These are phyloP conservation scores for Sclerotinia nivalis DNA, from an alignment of 2,329 filamentous ascomycete genomes.

Conservation along the genomic window DNA sequence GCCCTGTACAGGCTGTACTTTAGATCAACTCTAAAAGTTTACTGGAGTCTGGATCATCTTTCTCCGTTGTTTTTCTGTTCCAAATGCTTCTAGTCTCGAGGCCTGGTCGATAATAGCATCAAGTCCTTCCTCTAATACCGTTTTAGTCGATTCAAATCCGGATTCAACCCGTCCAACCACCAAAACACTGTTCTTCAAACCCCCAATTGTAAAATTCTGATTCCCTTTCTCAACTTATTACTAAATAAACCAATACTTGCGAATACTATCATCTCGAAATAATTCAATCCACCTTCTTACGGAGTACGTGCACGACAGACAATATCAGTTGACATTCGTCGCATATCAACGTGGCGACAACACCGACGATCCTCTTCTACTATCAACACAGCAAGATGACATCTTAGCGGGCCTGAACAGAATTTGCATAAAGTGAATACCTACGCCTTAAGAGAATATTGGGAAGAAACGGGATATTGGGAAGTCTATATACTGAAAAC, in stretches of 20 bases:
- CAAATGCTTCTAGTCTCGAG: conserved; percentile 11
- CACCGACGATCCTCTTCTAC: not conserved
- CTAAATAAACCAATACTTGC: not conserved
- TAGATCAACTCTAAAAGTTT: not conserved
- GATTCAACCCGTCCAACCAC: conserved; percentile 16
- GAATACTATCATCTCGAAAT: not conserved
- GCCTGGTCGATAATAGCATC: conserved; percentile 1
- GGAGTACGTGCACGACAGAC: not conserved
- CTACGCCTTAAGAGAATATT: not conserved
- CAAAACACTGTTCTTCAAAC: not conserved
- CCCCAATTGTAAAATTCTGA: not conserved
- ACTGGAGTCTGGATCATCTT: not conserved
- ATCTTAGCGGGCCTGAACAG: not conserved
- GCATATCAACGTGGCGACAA: conserved; percentile 17
- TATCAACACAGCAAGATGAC: not conserved
- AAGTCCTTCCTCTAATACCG: conserved; percentile 9
- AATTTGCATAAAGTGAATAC: not conserved
- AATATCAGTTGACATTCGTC: not conserved
- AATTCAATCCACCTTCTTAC: not conserved
- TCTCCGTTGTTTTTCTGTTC: conserved; percentile 7
- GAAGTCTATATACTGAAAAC: not conserved
- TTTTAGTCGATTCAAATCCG: conserved; percentile 9
- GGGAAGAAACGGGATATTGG: not conserved
- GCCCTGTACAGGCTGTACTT: too few relatives aligned
- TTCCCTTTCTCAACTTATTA: not conserved